A percentile compares a stretch with the other conserved stretches of the same genome.
These are phyloP conservation scores for Smittium mucronatum DNA, from an alignment of 371 early-diverging fungal genomes.

Conservation along the genomic window DNA sequence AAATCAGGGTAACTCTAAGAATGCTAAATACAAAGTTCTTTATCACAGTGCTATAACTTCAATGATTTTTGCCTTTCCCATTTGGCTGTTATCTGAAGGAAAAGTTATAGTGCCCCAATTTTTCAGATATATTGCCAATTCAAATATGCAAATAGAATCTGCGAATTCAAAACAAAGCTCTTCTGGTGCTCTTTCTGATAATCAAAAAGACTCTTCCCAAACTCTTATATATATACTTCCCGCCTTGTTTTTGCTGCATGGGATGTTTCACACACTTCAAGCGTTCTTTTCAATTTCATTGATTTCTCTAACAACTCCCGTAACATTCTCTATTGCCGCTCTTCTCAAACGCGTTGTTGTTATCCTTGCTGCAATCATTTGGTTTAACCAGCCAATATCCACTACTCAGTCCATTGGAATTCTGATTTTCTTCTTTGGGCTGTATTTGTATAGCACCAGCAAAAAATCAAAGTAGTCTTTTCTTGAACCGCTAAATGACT, in stretches of 20 bases:
- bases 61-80: constrained; percentile 56
- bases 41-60: constrained; percentile 61
- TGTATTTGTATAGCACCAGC: constrained; percentile 73
- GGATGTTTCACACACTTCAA: constrained; percentile 64
- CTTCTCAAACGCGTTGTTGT: constrained; percentile 82
- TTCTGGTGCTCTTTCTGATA: not conserved
- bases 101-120: constrained; percentile 14
- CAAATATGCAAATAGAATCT: too few relatives aligned
- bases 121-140: constrained; percentile 1
- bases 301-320: constrained; percentile 60
- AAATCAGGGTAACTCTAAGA: constrained; percentile 37
- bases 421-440: constrained; percentile 60
- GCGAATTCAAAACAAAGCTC: not conserved
- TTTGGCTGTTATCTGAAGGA: constrained; percentile 74
- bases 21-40: constrained; percentile 72
- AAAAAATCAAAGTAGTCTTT: constrained; percentile 25
- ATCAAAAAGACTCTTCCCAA: constrained; percentile 9
- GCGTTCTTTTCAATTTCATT: constrained; percentile 68
- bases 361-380: constrained; percentile 68
- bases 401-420: constrained; percentile 59
- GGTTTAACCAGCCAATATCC: constrained; percentile 63
- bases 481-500: too few relatives aligned
- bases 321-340: constrained; percentile 78
- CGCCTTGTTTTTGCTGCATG: constrained; percentile 53
- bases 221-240: constrained; percentile 13